These are phyloP conservation scores for Ophioceras dolichostomum DNA, from an alignment of 2,329 filamentous ascomycete genomes.

Conservation along the genomic window DNA sequence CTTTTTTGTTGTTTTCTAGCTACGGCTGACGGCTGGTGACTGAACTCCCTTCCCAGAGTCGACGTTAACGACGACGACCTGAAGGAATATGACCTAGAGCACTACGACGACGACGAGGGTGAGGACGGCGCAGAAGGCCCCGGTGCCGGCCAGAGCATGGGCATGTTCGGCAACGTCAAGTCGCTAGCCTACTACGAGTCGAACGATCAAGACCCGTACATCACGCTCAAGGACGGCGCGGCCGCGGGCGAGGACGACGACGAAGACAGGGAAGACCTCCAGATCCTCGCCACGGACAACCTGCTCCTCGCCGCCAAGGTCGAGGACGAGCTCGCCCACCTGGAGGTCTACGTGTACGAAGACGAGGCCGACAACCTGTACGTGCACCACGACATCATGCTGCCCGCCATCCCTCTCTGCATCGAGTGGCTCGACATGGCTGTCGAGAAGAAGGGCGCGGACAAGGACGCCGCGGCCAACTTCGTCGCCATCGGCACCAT, in stretches of 20 bases:
- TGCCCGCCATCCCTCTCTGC: constrained; percentile 89
- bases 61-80: constrained; percentile 68
- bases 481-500: constrained; percentile 94
- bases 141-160: constrained; percentile 60
- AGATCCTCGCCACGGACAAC: constrained; percentile 88
- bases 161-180: constrained; percentile 93
- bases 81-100: constrained; percentile 90
- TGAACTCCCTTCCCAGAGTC: constrained; percentile 20
- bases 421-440: constrained; percentile 92
- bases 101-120: constrained; percentile 79
- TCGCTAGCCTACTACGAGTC: constrained; percentile 88
- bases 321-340: constrained; percentile 90
- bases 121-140: constrained; percentile 44
- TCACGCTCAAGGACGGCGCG: constrained; percentile 64
- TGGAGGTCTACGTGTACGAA: constrained; percentile 97
- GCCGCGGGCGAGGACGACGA: constrained; percentile 60
- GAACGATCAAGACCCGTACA: constrained; percentile 92
- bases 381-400: constrained; percentile 98
- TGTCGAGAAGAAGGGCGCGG: constrained; percentile 57
- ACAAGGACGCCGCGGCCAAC: constrained; percentile 62
- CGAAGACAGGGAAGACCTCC: constrained; percentile 84
- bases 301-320: constrained; percentile 84
- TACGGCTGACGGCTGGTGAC: neutral
- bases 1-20: neutral
- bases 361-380: constrained; percentile 93